These are phyloP conservation scores for Pharus latifolius DNA, from an alignment of 176 grass and related monocot genomes.

Conservation along the genomic window DNA sequence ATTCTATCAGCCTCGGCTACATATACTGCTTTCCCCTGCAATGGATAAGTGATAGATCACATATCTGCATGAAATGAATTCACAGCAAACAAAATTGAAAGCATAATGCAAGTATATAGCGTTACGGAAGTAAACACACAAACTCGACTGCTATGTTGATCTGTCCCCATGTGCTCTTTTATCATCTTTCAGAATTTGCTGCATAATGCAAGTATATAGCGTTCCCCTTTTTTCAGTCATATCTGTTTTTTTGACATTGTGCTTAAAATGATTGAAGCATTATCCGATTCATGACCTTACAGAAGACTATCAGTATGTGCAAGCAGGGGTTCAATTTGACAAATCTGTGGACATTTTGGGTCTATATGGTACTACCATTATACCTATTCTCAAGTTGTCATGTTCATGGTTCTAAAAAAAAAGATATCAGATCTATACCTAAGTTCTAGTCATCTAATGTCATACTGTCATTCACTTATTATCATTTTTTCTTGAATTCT, in stretches of 20 bases:
- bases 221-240: not conserved
- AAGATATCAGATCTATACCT: not conserved
- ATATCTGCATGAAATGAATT: not conserved
- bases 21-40: constrained; percentile 89
- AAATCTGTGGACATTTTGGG: too few relatives aligned
- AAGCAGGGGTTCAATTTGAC: too few relatives aligned
- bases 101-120: too few relatives aligned
- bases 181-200: not conserved
- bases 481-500: not conserved
- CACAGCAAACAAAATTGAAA: not conserved
- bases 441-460: too few relatives aligned
- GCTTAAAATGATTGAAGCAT: not conserved
- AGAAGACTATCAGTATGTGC: not conserved
- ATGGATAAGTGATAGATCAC: not conserved
- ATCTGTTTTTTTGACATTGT: not conserved
- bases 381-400: not conserved
- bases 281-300: not conserved
- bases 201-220: not conserved
- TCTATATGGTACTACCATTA: too few relatives aligned
- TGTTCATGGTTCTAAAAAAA: not conserved
- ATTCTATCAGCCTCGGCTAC: constrained; percentile 88
- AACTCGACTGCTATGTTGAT: not conserved
- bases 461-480: not conserved
- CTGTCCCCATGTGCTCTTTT: not conserved
- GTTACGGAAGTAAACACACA: not conserved